Conservation (phyloP, 75 land plant species). For the Azolla pinnata region DNA sequence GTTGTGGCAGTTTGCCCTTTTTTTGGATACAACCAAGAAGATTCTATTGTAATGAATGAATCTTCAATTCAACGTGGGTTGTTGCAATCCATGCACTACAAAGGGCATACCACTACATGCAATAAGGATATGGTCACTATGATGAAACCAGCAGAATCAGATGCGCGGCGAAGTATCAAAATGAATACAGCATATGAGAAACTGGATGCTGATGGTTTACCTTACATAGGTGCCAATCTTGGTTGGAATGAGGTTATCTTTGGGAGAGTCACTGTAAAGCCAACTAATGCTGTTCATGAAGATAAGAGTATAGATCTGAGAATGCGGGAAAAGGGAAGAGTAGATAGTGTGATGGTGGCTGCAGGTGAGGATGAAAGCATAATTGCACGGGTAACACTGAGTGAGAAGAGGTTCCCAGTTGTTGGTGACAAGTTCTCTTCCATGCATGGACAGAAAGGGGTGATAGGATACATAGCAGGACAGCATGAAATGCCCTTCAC, state of each 20-base stretch:
- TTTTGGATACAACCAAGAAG: conserved; percentile 90
- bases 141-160: conserved; percentile 19
- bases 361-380: conserved; percentile 81
- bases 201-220: conserved; percentile 85
- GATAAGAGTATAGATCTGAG: conserved; percentile 69
- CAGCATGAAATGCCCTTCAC: conserved; percentile 91
- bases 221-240: conserved; percentile 53
- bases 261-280: conserved; percentile 49
- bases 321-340: conserved; percentile 71
- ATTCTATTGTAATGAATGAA: conserved; percentile 73
- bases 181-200: conserved; percentile 26
- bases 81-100: conserved; percentile 69
- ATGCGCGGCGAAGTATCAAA: conserved; percentile 14
- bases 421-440: conserved; percentile 89
- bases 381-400: conserved; percentile 62
- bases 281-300: conserved; percentile 25
- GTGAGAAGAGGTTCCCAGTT: conserved; percentile 59
- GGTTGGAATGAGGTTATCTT: conserved; percentile 62
- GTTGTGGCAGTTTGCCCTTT: conserved; percentile 81
- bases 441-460: conserved; percentile 98
- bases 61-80: conserved; percentile 81
- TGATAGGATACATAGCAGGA: conserved; percentile 54
- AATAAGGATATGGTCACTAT: conserved; percentile 26
- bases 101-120: conserved; percentile 50
- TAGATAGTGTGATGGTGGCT: conserved; percentile 76